Conservation (phyloP, 176 grass and related monocot species). For the Carex kokanica region DNA sequence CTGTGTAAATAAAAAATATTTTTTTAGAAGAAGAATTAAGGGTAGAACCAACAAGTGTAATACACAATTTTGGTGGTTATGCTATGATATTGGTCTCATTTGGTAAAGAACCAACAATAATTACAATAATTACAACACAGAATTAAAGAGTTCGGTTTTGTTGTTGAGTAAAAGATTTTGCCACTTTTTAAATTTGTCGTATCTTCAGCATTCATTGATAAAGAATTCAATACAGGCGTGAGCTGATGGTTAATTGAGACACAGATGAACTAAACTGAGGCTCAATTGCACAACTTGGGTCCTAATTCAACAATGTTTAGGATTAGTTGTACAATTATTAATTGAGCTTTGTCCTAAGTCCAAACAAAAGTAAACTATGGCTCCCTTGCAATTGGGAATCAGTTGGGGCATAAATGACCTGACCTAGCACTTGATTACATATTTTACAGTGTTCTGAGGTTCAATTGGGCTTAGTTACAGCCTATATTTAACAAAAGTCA, state of each 20-base stretch:
- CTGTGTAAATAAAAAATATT: conserved; percentile 40
- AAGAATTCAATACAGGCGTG: not conserved
- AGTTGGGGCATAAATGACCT: not conserved
- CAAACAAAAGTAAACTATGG: not conserved
- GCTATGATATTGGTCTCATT: not conserved
- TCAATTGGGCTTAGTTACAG: not conserved
- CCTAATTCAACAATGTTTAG: not conserved
- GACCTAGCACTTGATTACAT: not conserved
- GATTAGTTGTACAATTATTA: not conserved
- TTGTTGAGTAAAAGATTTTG: too few relatives aligned
- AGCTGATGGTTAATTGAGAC: not conserved
- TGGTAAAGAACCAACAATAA: not conserved
- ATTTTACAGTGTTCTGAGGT: not conserved
- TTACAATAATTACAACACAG: too few relatives aligned
- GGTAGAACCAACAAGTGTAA: not conserved
- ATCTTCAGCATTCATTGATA: not conserved
- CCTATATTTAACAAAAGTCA: not conserved
- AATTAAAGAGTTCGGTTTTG: too few relatives aligned
- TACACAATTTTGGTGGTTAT: not conserved
- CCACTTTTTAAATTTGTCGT: not conserved
- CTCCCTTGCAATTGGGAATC: not conserved
- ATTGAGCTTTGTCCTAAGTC: not conserved
- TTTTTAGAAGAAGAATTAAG: conserved; percentile 5
- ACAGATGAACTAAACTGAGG: not conserved
- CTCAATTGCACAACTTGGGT: not conserved